Evolutionary conservation across 257 asterid genomes (phyloP).

Genomic region (Solanum sejunctum): DNA sequence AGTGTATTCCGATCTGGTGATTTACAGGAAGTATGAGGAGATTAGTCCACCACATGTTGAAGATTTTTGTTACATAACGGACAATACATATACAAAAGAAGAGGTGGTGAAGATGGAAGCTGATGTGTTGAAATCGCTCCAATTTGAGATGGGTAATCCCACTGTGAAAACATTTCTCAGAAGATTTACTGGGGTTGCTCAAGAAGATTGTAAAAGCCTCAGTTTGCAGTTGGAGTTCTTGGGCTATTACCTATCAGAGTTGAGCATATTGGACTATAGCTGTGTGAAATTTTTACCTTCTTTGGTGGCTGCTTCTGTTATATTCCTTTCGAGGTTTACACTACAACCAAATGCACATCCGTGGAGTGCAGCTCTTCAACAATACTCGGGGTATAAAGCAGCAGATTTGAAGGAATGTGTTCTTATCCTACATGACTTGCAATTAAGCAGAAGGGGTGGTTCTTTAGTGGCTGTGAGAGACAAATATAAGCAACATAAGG

Average conservation of each 20-base stretch:
- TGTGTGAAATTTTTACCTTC: constrained; percentile 80
- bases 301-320: constrained; percentile 63
- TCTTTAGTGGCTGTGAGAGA: constrained; percentile 55
- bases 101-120: constrained; percentile 88
- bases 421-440: constrained; percentile 50
- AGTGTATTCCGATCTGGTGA: not conserved
- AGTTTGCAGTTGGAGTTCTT: constrained; percentile 58
- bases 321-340: constrained; percentile 63
- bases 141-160: constrained; percentile 81
- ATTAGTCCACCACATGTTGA: constrained; percentile 73
- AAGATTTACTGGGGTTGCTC: constrained; percentile 37
- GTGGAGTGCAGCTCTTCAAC: constrained; percentile 43
- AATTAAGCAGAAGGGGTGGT: constrained; percentile 38
- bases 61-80: constrained; percentile 70
- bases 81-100: constrained; percentile 42
- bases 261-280: constrained; percentile 60
- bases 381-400: constrained; percentile 47
- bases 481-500: constrained; percentile 73
- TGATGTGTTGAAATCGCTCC: constrained; percentile 59
- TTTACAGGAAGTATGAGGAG: constrained; percentile 79
- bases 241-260: constrained; percentile 72
- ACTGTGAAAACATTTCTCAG: constrained; percentile 73
- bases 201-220: constrained; percentile 33
- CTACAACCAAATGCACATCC: constrained; percentile 49
- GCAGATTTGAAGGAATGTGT: constrained; percentile 63